A percentile compares a stretch with the other conserved stretches of the same genome.
These are phyloP conservation scores for Rhodamnia rubescens DNA, from an alignment of 345 rosid genomes.

Conservation along the genomic window DNA sequence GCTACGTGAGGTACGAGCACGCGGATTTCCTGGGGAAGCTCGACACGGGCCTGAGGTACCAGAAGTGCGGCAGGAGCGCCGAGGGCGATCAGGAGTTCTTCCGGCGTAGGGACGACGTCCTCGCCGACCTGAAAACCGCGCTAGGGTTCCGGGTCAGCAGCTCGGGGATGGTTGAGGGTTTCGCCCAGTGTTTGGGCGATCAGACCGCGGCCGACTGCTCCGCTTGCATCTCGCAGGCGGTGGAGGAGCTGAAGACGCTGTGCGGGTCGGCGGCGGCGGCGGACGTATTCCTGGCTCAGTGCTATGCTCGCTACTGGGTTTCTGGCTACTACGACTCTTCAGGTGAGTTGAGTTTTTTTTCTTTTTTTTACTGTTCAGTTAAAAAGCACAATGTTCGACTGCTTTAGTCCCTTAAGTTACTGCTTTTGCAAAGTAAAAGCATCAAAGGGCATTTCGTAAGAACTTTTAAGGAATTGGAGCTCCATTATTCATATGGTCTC, in stretches of 20 bases:
- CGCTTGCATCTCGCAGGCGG: conserved; percentile 50
- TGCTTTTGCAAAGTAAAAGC: neutral
- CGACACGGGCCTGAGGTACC: conserved; percentile 52
- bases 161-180: conserved; percentile 75
- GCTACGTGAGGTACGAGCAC: conserved; percentile 43
- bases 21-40: conserved; percentile 53
- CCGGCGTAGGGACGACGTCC: conserved; percentile 61
- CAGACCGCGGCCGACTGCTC: conserved; percentile 52
- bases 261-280: conserved; percentile 86
- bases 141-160: conserved; percentile 62
- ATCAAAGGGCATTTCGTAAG: neutral
- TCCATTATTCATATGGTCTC: neutral
- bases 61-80: conserved; percentile 56
- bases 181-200: conserved; percentile 85
- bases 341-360: conserved; percentile 29
- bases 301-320: conserved; percentile 84
- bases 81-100: conserved; percentile 53
- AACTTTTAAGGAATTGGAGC: neutral
- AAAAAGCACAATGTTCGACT: neutral
- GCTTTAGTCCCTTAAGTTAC: neutral
- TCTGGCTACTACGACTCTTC: conserved; percentile 67
- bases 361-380: neutral
- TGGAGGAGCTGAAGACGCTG: conserved; percentile 43
- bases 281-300: conserved; percentile 71
- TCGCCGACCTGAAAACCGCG: conserved; percentile 50